Percentiles rank a stretch among this genome's conserved stretches.
Conservation (phyloP, 1,284 basidiomycete species). For the Sanghuangporus sanghuang region DNA sequence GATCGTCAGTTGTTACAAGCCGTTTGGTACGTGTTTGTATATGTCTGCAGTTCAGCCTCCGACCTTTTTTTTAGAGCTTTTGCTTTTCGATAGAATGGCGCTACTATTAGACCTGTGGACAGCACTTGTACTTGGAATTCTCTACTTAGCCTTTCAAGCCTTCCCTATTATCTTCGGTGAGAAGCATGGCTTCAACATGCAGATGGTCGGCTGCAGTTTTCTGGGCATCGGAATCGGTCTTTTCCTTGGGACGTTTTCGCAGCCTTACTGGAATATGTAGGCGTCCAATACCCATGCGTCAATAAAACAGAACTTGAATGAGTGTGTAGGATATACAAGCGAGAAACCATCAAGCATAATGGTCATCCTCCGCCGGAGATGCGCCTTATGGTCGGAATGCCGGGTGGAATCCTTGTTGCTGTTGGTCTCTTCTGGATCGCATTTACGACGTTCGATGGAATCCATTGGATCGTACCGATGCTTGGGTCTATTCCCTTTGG, state of each 20-base stretch:
- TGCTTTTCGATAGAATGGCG: conserved; percentile 71
- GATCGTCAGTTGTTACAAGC: conserved; percentile 51
- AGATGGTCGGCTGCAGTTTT: conserved; percentile 63
- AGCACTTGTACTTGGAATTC: conserved; percentile 65
- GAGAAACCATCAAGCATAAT: conserved; percentile 28
- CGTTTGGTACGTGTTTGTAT: conserved; percentile 56
- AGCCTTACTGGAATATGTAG: conserved; percentile 63
- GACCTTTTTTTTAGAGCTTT: conserved; percentile 44
- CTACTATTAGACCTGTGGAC: conserved; percentile 60
- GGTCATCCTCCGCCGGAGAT: conserved; percentile 65
- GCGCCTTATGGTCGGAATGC: conserved; percentile 60
- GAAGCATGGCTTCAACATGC: conserved; percentile 54
- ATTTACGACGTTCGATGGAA: conserved; percentile 59
- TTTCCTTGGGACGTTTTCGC: conserved; percentile 45
- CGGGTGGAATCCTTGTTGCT: conserved; percentile 65
- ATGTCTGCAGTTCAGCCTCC: neutral
- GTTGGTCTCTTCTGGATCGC: conserved; percentile 68
- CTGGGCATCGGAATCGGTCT: conserved; percentile 71
- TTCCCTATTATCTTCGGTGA: conserved; percentile 68
- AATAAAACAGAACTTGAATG: neutral
- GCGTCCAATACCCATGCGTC: conserved; percentile 9
- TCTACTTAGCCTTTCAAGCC: conserved; percentile 71
- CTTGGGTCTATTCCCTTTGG: conserved; percentile 61
- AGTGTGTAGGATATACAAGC: conserved; percentile 26
- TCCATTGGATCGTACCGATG: conserved; percentile 73